These are phyloP conservation scores for Lachnellula cervina DNA, from an alignment of 2,329 filamentous ascomycete genomes.

Conservation along the genomic window DNA sequence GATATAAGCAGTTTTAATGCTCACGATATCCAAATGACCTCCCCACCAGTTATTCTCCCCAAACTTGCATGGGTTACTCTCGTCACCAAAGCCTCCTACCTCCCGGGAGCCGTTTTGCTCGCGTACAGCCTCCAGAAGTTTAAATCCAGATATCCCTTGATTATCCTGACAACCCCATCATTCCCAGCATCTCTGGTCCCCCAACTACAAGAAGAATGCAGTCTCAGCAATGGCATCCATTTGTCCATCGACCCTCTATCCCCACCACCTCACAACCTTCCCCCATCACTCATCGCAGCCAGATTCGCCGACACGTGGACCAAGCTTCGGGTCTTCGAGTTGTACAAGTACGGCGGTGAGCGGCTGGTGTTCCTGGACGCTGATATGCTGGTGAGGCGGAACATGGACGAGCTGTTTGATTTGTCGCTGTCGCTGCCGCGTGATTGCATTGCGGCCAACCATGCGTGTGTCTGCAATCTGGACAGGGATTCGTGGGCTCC, in stretches of 20 bases:
- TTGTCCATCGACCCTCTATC: slow-evolving; percentile 65
- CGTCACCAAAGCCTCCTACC: slow-evolving; percentile 75
- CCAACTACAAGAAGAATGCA: slow-evolving; percentile 54
- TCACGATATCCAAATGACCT: background rate
- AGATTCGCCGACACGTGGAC: slow-evolving; percentile 86
- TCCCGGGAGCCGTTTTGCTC: slow-evolving; percentile 74
- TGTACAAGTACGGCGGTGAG: slow-evolving; percentile 58
- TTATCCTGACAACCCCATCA: slow-evolving; percentile 73
- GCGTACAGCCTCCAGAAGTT: slow-evolving; percentile 65
- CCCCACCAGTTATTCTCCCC: background rate
- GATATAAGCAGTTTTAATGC: background rate
- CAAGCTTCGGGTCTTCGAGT: slow-evolving; percentile 72
- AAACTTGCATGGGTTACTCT: slow-evolving; percentile 64
- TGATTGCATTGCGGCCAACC: slow-evolving; percentile 71
- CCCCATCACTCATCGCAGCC: slow-evolving; percentile 59
- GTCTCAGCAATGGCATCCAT: slow-evolving; percentile 61
- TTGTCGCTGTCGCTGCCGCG: slow-evolving; percentile 58
- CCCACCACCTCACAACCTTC: slow-evolving; percentile 50
- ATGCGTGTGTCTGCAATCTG: slow-evolving; percentile 82
- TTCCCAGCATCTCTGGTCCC: slow-evolving; percentile 51
- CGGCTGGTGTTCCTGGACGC: slow-evolving; percentile 77
- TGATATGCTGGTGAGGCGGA: slow-evolving; percentile 74
- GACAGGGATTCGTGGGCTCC: slow-evolving; percentile 72
- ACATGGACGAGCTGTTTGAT: slow-evolving; percentile 88
- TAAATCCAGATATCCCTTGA: slow-evolving; percentile 65